phyloP scores from a whole-genome alignment of 2,329 filamentous ascomycete genomes.

The Stachybotrys chlorohalonatus region DNA sequence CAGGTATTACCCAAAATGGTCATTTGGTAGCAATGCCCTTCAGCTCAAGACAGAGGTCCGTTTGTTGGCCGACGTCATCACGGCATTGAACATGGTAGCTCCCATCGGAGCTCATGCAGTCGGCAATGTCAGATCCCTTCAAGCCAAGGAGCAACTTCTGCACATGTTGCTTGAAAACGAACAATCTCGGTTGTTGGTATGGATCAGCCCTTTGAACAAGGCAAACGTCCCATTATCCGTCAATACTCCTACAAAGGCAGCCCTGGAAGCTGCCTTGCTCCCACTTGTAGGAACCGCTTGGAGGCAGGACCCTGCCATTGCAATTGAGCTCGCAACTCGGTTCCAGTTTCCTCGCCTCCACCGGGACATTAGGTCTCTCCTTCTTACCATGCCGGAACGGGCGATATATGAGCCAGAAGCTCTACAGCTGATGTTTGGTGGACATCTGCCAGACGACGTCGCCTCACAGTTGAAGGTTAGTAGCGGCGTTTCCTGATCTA shows the following conservation, averaged over 20 bases:
- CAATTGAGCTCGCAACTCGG: slow-evolving; percentile 72
- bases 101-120: slow-evolving; percentile 45
- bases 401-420: slow-evolving; percentile 75
- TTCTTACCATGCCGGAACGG: slow-evolving; percentile 77
- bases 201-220: slow-evolving; percentile 73
- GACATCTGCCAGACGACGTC: slow-evolving; percentile 68
- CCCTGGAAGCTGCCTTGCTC: slow-evolving; percentile 38
- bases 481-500: background rate
- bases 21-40: slow-evolving; percentile 86
- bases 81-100: slow-evolving; percentile 54
- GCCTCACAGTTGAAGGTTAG: slow-evolving; percentile 68
- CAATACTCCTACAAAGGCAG: slow-evolving; percentile 29
- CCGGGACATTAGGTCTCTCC: slow-evolving; percentile 67
- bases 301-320: slow-evolving; percentile 74
- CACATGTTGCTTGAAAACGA: slow-evolving; percentile 76
- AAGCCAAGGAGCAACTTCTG: slow-evolving; percentile 76
- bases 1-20: slow-evolving; percentile 73
- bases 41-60: slow-evolving; percentile 90
- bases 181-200: slow-evolving; percentile 73
- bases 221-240: slow-evolving; percentile 28
- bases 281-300: slow-evolving; percentile 74
- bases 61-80: slow-evolving; percentile 66
- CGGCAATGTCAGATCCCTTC: slow-evolving; percentile 55
- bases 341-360: slow-evolving; percentile 69
- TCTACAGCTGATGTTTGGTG: slow-evolving; percentile 71